These are phyloP conservation scores for Senecio squalidus DNA, from an alignment of 140 eudicot species.

Conservation along the genomic window DNA sequence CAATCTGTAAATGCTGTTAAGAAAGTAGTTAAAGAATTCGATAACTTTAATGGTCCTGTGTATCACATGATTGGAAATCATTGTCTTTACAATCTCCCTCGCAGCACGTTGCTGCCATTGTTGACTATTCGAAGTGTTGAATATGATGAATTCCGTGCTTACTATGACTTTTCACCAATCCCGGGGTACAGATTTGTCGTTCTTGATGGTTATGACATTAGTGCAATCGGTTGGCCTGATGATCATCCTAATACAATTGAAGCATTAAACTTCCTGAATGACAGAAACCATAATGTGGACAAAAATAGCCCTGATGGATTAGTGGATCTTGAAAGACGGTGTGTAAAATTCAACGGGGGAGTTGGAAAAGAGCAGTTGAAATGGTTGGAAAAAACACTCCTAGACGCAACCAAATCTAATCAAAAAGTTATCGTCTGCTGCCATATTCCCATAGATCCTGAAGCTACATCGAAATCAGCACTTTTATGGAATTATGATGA, in stretches of 20 bases:
- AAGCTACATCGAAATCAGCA: constrained; percentile 46
- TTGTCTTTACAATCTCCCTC: constrained; percentile 98
- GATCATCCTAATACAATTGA: constrained; percentile 70
- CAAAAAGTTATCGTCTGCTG: constrained; percentile 77
- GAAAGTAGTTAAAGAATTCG: constrained; percentile 61
- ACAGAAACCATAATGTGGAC: constrained; percentile 74
- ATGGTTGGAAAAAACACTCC: constrained; percentile 62
- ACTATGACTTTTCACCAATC: constrained; percentile 75
- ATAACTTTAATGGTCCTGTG: constrained; percentile 56
- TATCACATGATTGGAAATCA: constrained; percentile 98
- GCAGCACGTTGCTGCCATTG: constrained; percentile 59
- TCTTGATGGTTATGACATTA: constrained; percentile 91
- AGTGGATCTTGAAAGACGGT: constrained; percentile 65
- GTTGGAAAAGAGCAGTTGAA: constrained; percentile 77
- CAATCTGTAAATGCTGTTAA: constrained; percentile 55
- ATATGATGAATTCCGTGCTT: constrained; percentile 47
- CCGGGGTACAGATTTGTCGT: constrained; percentile 76
- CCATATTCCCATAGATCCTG: constrained; percentile 72
- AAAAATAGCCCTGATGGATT: constrained; percentile 81
- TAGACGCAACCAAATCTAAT: constrained; percentile 49
- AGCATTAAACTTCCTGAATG: constrained; percentile 51
- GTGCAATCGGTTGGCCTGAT: constrained; percentile 93
- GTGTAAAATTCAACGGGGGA: constrained; percentile 79
- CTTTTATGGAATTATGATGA: constrained; percentile 95
- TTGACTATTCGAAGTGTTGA: constrained; percentile 36